Evolutionary conservation across 2,329 filamentous ascomycete genomes (phyloP).

Genomic region (Cladorrhinum sp.): DNA sequence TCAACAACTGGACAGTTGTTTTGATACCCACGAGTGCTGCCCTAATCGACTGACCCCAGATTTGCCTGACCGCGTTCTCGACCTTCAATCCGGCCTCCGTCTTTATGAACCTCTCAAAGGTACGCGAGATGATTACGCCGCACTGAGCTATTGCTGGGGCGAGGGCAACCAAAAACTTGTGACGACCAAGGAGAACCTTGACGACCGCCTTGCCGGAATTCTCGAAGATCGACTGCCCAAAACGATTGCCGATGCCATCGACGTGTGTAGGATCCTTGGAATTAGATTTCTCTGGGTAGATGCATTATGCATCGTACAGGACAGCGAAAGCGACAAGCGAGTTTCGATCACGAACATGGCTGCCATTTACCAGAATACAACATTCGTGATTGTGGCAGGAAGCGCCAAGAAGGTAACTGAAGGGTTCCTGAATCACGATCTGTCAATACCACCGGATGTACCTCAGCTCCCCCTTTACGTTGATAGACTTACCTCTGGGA

Average conservation of each 20-base stretch:
- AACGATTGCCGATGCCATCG: conserved; percentile 4
- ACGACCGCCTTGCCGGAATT: not conserved
- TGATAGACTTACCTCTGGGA: not conserved
- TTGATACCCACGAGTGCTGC: not conserved
- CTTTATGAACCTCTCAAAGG: not conserved
- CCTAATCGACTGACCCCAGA: not conserved
- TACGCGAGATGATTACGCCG: not conserved
- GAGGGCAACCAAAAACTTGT: not conserved
- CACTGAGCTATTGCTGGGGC: conserved; percentile 1
- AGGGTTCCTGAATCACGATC: too few species aligned
- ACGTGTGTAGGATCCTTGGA: not conserved
- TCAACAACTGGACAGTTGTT: not conserved
- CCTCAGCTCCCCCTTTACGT: not conserved
- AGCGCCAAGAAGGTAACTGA: not conserved
- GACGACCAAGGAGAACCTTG: not conserved
- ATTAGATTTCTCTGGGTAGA: conserved; percentile 11
- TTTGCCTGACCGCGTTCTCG: not conserved
- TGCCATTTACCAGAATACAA: not conserved
- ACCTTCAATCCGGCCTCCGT: not conserved
- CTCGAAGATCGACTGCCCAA: not conserved
- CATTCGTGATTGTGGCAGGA: not conserved
- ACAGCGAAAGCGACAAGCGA: not conserved
- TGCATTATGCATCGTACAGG: not conserved
- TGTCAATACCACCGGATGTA: too few species aligned
- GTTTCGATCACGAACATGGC: not conserved